Conservation (phyloP, 78 protist genomes). For the Emiliania huxleyi region DNA sequence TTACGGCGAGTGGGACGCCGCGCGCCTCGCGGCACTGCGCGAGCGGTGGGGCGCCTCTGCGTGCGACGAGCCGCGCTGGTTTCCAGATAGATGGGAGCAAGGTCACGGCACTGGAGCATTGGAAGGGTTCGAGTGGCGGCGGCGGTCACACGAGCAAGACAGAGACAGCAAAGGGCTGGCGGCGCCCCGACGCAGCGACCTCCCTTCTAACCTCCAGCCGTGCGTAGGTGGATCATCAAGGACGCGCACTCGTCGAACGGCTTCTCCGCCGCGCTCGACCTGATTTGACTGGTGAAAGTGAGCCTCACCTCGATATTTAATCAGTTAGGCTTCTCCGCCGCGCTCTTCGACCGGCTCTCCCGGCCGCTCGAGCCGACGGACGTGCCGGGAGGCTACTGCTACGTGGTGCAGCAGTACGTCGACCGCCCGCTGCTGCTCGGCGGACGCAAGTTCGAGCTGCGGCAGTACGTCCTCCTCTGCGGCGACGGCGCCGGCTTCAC, state of each 20-base stretch:
- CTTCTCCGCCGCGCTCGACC: too few relatives aligned
- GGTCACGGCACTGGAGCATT: too few relatives aligned
- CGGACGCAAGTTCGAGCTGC: conserved; percentile 67
- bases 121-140: too few relatives aligned
- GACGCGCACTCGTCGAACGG: conserved; percentile 14
- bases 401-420: conserved; percentile 67
- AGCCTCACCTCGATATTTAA: too few relatives aligned
- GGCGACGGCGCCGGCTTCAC: not conserved
- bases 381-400: conserved; percentile 15
- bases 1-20: not conserved
- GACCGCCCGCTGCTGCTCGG: conserved; percentile 47
- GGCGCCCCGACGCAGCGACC: too few relatives aligned
- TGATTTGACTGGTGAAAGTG: too few relatives aligned
- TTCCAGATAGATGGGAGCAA: too few relatives aligned
- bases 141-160: too few relatives aligned
- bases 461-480: conserved; percentile 64
- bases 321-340: not conserved
- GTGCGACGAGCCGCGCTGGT: not conserved
- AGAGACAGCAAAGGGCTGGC: too few relatives aligned
- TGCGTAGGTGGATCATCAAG: conserved; percentile 14
- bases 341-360: not conserved
- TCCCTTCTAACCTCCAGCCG: too few relatives aligned
- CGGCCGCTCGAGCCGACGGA: not conserved
- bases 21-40: not conserved
- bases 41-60: not conserved